Evolutionary conservation across 2,329 filamentous ascomycete genomes (phyloP).

Genomic region (Ceratocystis albifundus): DNA sequence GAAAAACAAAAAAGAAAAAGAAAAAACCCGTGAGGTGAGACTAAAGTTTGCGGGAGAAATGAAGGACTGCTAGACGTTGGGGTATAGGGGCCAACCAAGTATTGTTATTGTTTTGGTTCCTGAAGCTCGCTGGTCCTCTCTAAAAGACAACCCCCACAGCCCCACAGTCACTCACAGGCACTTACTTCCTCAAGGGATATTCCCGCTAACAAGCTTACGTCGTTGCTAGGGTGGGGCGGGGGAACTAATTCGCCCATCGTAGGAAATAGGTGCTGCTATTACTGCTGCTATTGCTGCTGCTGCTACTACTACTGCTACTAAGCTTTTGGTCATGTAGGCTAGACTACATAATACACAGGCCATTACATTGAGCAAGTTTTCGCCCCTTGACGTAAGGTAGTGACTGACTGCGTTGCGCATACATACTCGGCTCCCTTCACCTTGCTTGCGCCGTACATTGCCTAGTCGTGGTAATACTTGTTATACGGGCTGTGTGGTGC

Average conservation of each 20-base stretch:
- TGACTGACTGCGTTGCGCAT: background rate
- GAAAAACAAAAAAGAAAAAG: too few species aligned
- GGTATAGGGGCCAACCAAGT: background rate
- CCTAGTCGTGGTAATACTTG: too few species aligned
- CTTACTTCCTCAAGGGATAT: too few species aligned
- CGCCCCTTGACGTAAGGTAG: background rate
- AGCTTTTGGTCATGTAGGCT: background rate
- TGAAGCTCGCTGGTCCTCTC: background rate
- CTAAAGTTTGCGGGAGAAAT: too few species aligned
- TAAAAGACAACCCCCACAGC: background rate
- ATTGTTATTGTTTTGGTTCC: background rate
- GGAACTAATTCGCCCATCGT: background rate
- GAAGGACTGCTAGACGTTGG: background rate
- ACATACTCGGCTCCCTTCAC: too few species aligned
- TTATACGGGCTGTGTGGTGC: too few species aligned
- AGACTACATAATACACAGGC: background rate
- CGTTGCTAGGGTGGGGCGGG: background rate
- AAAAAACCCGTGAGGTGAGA: background rate
- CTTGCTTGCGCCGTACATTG: too few species aligned
- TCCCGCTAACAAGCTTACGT: too few species aligned
- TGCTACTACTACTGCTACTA: too few species aligned
- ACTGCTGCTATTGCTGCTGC: too few species aligned
- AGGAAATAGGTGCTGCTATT: background rate
- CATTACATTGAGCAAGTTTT: slow-evolving; percentile 1
- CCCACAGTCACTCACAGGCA: too few species aligned